A percentile compares a stretch with the other conserved stretches of the same genome.
Conservation (phyloP, 2,329 filamentous ascomycete genomes). For the Colletotrichum paranaense region DNA sequence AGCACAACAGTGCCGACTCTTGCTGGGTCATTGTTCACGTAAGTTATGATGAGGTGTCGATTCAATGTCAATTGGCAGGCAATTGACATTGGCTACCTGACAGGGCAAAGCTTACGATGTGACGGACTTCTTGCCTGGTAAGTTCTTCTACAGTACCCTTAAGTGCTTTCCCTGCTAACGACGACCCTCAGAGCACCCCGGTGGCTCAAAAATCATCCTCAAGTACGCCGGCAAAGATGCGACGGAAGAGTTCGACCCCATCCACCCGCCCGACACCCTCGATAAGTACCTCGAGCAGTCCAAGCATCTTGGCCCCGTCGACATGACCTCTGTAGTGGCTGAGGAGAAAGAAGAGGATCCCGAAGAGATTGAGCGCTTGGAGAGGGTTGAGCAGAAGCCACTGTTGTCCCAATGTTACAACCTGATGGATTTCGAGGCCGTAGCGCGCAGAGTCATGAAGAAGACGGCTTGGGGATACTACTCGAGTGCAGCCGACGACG, state of each 20-base stretch:
- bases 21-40: slow-evolving; percentile 94
- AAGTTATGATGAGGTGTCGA: slow-evolving; percentile 37
- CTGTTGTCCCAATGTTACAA: slow-evolving; percentile 91
- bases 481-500: slow-evolving; percentile 90
- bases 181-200: slow-evolving; percentile 77
- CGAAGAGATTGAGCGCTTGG: slow-evolving; percentile 72
- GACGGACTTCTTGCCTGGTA: slow-evolving; percentile 85
- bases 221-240: slow-evolving; percentile 97
- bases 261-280: slow-evolving; percentile 88
- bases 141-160: slow-evolving; percentile 32
- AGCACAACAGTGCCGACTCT: slow-evolving; percentile 84
- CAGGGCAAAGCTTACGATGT: slow-evolving; percentile 88
- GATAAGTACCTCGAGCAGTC: slow-evolving; percentile 84
- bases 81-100: slow-evolving; percentile 33
- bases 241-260: slow-evolving; percentile 90
- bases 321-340: slow-evolving; percentile 82
- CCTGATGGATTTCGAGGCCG: slow-evolving; percentile 93
- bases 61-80: not conserved
- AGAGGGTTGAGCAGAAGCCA: slow-evolving; percentile 81
- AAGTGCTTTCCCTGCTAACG: not conserved
- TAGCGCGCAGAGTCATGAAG: slow-evolving; percentile 92
- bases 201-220: slow-evolving; percentile 91
- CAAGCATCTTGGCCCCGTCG: slow-evolving; percentile 90
- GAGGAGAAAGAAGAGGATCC: slow-evolving; percentile 76
- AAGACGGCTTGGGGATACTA: slow-evolving; percentile 98